phyloP scores from a whole-genome alignment of 805 yeast species.

The Yarrowia osloensis region DNA sequence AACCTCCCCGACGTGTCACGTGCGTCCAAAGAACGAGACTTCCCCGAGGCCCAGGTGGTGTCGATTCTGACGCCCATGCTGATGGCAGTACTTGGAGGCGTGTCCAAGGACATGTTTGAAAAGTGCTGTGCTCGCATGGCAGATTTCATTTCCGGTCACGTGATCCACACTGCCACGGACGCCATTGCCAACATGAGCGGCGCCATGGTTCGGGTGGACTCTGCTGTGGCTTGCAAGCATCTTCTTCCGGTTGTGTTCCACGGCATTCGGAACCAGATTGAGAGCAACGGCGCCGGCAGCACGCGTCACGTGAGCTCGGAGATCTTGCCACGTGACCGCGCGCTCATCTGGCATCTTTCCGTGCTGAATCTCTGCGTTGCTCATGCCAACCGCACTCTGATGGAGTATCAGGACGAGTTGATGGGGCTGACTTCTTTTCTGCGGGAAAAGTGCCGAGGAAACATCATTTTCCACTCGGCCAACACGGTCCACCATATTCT shows the following conservation, averaged over 20 bases:
- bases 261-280: slow-evolving; percentile 64
- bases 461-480: slow-evolving; percentile 62
- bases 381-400: slow-evolving; percentile 58
- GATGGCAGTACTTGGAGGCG: slow-evolving; percentile 43
- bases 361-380: slow-evolving; percentile 70
- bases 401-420: slow-evolving; percentile 51
- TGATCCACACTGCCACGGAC: slow-evolving; percentile 59
- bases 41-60: slow-evolving; percentile 53
- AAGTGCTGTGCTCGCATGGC: slow-evolving; percentile 39
- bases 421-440: slow-evolving; percentile 49
- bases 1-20: slow-evolving; percentile 60
- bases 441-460: slow-evolving; percentile 57
- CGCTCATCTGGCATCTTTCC: slow-evolving; percentile 68
- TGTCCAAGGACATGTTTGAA: slow-evolving; percentile 40
- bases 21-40: slow-evolving; percentile 46
- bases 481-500: slow-evolving; percentile 68
- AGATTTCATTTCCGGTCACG: slow-evolving; percentile 61
- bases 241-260: slow-evolving; percentile 51
- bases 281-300: slow-evolving; percentile 78
- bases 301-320: slow-evolving; percentile 63
- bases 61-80: slow-evolving; percentile 44
- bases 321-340: slow-evolving; percentile 73
- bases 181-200: slow-evolving; percentile 74
- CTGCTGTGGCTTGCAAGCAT: slow-evolving; percentile 49
- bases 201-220: slow-evolving; percentile 65